Base-by-base conservation (phyloP, 192 early-diverging fungal species). In the Coemansia erecta region DNA sequence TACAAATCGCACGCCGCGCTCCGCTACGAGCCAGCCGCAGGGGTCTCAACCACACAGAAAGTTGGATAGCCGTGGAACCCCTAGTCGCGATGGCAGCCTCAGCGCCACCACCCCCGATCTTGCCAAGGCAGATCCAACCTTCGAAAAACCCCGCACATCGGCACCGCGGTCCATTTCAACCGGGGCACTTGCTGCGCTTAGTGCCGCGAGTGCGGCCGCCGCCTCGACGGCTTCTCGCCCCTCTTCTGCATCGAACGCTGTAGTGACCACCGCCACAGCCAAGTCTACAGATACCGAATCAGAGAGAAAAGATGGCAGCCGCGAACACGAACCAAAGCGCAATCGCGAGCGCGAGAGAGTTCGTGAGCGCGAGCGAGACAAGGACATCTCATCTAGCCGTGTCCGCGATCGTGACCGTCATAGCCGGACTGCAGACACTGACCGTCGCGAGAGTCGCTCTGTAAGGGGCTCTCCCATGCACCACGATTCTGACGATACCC, bases 371-470 rank as follows among this genome's bases (percentile, higher is more conserved):
- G 51, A 49, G 17, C 60, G 53, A 14, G 56, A 66, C 35, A 53
- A 53, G 13, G 49, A 51, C 3, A 14, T 12, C 49, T 4, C 49
- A 6, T 28, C 49, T 12, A 50, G 44, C 28, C 33, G 66, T n/a
- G 26, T 47, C 41, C 52, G 64, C 23, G 53, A 57, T 13, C 35
- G 45, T 15, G 68, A 57, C 7, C 68, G 59, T 15, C 56, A 57
- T 12, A 41, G 19, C 40, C 23, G 37, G 47, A 55, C 42, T n/a
- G 50, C 15, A 1, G 67, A 70, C 1, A n/a, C 33, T 19, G 46
- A 24, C 14, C 51, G 60, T 13, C 72, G 72, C 62, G 72, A 74
- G 28, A 60, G 53, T 61, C 72, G 65, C 18, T 61, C 65, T 17
- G 7, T 48, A 22, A 63, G 68, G 12, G 56, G 41, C 13, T 77